Conservation (phyloP, 1,284 basidiomycete species). For the Naganishia albida region DNA sequence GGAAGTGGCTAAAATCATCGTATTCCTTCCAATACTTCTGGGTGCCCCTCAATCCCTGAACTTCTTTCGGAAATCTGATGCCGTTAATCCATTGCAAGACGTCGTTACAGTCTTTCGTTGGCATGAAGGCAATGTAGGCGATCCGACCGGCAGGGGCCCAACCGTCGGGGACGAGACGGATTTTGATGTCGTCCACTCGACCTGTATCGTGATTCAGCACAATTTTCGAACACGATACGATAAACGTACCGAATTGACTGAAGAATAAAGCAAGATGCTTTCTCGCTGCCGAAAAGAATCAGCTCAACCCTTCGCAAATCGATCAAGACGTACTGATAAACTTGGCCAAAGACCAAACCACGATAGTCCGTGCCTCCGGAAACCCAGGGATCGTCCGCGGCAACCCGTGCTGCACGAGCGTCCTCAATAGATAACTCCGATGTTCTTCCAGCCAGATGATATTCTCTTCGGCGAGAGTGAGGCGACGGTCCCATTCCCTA, state of each 20-base stretch:
- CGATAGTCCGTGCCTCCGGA: conserved; percentile 7
- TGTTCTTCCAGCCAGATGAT: conserved; percentile 3
- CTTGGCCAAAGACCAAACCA: conserved; percentile 12
- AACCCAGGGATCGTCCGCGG: conserved; percentile 2
- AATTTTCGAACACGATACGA: neutral
- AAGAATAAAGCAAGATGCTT: conserved; percentile 20
- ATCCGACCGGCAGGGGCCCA: conserved; percentile 18
- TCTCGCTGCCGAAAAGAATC: neutral
- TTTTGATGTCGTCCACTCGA: conserved; percentile 19
- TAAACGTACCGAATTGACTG: conserved; percentile 12
- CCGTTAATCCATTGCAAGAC: conserved; percentile 3
- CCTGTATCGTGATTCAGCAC: neutral
- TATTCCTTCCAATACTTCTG: conserved; percentile 8
- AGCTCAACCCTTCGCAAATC: neutral
- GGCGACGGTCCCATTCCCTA: neutral
- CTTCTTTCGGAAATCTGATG: conserved; percentile 11
- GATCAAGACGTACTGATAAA: conserved; percentile 1
- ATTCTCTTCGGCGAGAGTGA: neutral
- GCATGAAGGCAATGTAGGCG: conserved; percentile 14
- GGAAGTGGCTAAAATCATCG: neutral
- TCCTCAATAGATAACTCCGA: conserved; percentile 4
- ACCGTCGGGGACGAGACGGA: conserved; percentile 13
- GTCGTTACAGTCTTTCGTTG: neutral
- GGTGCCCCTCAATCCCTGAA: neutral
- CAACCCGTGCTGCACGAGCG: neutral